A percentile compares a stretch with the other conserved stretches of the same genome.
Evolutionary conservation across 441 rosid species (phyloP).

Genomic region (Biscutella auriculata): DNA sequence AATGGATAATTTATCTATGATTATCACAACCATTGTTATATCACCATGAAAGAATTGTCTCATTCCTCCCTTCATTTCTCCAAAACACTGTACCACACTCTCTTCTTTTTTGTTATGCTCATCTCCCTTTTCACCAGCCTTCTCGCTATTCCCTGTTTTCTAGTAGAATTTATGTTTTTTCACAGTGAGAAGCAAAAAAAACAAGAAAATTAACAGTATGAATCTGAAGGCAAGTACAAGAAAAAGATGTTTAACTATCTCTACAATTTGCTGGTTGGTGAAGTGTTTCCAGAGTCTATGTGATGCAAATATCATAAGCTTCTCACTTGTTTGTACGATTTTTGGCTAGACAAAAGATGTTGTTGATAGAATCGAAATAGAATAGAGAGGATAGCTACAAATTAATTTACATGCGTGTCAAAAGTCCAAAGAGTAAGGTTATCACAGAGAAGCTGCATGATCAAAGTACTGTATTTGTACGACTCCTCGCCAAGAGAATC

Average conservation of each 20-base stretch:
- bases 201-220: not conserved
- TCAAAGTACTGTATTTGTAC: slow-evolving; percentile 60
- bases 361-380: slow-evolving; percentile 70
- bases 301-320: slow-evolving; percentile 81
- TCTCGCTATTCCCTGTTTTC: slow-evolving; percentile 62
- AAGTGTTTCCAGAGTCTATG: slow-evolving; percentile 92
- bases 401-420: slow-evolving; percentile 59
- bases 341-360: slow-evolving; percentile 54
- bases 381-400: too few species aligned
- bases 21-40: slow-evolving; percentile 74
- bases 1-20: slow-evolving; percentile 61
- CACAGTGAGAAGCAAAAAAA: not conserved
- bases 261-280: slow-evolving; percentile 74
- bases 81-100: slow-evolving; percentile 57
- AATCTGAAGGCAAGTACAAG: slow-evolving; percentile 33
- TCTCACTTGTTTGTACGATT: slow-evolving; percentile 45
- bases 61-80: slow-evolving; percentile 51
- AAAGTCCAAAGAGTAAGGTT: slow-evolving; percentile 68
- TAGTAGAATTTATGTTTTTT: not conserved
- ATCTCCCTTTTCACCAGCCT: slow-evolving; percentile 62
- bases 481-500: slow-evolving; percentile 66
- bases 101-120: slow-evolving; percentile 58
- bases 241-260: slow-evolving; percentile 62
- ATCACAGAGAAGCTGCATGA: slow-evolving; percentile 71
- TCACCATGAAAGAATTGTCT: slow-evolving; percentile 74